Conservation (phyloP, 2,329 filamentous ascomycete genomes). For the Dryadomyces quercivorus region DNA sequence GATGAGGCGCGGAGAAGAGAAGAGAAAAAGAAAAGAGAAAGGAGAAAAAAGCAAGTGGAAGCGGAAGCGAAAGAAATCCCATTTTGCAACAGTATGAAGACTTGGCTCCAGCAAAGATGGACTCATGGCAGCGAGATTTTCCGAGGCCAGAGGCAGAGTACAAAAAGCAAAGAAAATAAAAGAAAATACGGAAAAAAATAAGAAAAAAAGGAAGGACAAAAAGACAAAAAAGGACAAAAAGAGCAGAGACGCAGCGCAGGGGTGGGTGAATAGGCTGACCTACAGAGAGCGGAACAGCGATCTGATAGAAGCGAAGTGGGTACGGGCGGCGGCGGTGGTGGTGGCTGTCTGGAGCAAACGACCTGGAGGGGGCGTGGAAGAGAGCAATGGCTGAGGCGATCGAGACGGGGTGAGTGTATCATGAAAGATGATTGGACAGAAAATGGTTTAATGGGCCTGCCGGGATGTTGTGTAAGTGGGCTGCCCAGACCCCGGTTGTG, state of each 20-base stretch:
- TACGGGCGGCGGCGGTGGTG: neutral
- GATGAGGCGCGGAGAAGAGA: no score
- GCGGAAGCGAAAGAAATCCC: no score
- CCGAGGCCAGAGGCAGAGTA: neutral
- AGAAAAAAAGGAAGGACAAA: neutral
- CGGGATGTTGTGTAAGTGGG: neutral
- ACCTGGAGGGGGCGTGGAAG: neutral
- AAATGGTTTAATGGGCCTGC: neutral
- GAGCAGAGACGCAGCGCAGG: neutral
- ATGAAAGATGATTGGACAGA: neutral
- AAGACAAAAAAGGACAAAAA: neutral
- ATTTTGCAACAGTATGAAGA: neutral
- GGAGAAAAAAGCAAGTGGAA: neutral
- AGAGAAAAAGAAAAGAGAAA: neutral
- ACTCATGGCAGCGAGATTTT: neutral
- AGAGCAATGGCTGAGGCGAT: neutral
- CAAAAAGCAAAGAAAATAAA: neutral
- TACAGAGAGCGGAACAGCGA: neutral
- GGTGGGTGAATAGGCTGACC: neutral
- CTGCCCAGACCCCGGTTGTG: neutral
- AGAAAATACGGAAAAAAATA: neutral
- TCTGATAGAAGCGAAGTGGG: neutral
- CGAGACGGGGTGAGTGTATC: neutral
- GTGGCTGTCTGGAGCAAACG: neutral
- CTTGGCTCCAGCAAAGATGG: no score